Base-by-base conservation (phyloP, 2,329 filamentous ascomycete genomes). In the Metarhizium robertsii region DNA sequence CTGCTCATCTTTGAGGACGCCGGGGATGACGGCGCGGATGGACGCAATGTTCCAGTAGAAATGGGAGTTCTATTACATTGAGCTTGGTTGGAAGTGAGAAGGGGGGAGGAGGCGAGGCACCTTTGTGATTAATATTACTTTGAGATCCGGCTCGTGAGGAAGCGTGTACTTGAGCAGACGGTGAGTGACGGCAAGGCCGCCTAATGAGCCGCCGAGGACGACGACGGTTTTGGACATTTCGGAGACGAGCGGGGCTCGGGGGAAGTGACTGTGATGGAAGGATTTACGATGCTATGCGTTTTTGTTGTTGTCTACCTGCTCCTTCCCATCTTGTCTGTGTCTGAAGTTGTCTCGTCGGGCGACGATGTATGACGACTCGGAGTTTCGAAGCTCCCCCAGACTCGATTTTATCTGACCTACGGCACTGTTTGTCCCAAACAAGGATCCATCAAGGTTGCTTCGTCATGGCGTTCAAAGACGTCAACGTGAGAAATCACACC, bases 1-100 rank as follows among this genome's bases (percentile, higher is more conserved):
- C 60, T 80, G 69, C 11, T 79, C 74, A 58, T 80, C 76, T 42
- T 71, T 71, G 63, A 81, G 60, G 51, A 71, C 59, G 42, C 72
- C 75, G 2, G 79, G 79, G 49, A 83, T 67, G 58, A 83, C 74
- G 66, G 77, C 79, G 50, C 80, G 77, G 47, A 81, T 75, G 1
- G 80, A 74, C 30, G 79, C 79, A 5, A 82, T 55, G 66, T 81
- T 82, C 79, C 79, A 82, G 70, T 75, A 83, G 60, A 83, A 79
- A 61, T 83, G 79, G 58, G 71, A 76, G 61, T 75, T 82, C 76
- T 82, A 30, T 5, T 13, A 14, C 20, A 25, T 29, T 25, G 43
- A 36, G 50, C 38, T 10, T 43, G 14, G 42, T 20, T 42, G 2
- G 10, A 10, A 20, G 7, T 7, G 48, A 14, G 52, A 45, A 66